A percentile compares a stretch with the other conserved stretches of the same genome.
Evolutionary conservation across 495 filamentous ascomycete genomes (phyloP).

Genomic region (Trichocladium uniseriatum): DNA sequence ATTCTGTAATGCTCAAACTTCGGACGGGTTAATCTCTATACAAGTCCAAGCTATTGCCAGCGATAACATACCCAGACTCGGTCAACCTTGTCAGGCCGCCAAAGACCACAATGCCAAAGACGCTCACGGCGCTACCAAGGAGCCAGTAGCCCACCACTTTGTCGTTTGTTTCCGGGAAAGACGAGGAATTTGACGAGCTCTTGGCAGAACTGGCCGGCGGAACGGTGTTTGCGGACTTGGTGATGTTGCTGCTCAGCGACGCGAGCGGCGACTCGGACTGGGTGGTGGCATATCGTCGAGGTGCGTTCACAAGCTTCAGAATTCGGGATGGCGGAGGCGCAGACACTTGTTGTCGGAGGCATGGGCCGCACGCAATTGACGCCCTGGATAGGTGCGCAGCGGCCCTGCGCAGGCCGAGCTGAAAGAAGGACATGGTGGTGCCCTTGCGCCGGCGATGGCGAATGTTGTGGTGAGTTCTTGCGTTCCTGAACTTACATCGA

Average conservation of each 20-base stretch:
- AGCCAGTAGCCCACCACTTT: constrained; percentile 86
- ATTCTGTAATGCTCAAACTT: constrained; percentile 97
- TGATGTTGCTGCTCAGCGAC: constrained; percentile 7
- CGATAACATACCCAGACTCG: constrained; percentile 69
- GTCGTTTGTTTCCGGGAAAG: constrained; percentile 64
- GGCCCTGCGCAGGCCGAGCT: constrained; percentile 43
- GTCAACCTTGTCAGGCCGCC: constrained; percentile 88
- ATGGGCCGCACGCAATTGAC: constrained; percentile 57
- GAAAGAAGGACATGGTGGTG: constrained; percentile 37
- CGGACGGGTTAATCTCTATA: constrained; percentile 1
- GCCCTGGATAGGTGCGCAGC: constrained; percentile 45
- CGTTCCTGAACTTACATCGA: constrained; percentile 5
- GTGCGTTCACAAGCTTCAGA: constrained; percentile 14
- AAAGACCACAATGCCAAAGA: constrained; percentile 95
- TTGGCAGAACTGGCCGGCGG: not conserved
- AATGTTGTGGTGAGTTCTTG: constrained; percentile 1
- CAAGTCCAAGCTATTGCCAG: too few relatives aligned
- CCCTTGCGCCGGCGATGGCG: constrained; percentile 11
- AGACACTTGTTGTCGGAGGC: constrained; percentile 35
- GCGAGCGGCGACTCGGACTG: constrained; percentile 8
- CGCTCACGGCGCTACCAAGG: constrained; percentile 77
- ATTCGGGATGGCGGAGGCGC: constrained; percentile 26
- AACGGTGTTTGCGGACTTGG: constrained; percentile 3
- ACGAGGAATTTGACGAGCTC: constrained; percentile 15
- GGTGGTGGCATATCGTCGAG: constrained; percentile 15